Evolutionary conservation across 2,329 filamentous ascomycete genomes (phyloP).

Genomic region (Penicillium sp.): DNA sequence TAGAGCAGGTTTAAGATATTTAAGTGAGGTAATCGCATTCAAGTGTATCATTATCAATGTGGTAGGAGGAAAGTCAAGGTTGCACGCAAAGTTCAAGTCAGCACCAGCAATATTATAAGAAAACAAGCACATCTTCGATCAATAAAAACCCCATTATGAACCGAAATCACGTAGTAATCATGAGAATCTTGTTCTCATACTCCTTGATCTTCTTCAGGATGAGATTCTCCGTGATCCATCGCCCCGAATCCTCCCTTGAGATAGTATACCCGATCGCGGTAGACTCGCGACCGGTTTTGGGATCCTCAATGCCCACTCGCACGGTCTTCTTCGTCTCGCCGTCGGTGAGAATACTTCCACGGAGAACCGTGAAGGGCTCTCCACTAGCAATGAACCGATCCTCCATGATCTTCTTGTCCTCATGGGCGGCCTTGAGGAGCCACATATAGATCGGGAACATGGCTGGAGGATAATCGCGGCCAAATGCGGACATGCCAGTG

Average conservation of each 20-base stretch:
- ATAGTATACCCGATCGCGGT: constrained; percentile 38
- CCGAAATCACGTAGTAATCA: constrained; percentile 13
- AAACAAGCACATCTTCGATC: background rate
- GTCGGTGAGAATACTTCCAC: constrained; percentile 38
- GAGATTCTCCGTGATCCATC: constrained; percentile 21
- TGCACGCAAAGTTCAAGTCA: background rate
- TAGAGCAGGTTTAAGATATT: too few species aligned
- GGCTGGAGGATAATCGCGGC: constrained; percentile 34
- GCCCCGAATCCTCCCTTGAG: constrained; percentile 33
- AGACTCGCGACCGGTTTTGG: constrained; percentile 32
- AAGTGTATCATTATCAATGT: too few species aligned
- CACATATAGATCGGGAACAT: constrained; percentile 37
- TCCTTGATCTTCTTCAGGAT: constrained; percentile 8
- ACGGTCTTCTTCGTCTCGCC: constrained; percentile 25
- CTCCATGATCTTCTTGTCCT: constrained; percentile 41
- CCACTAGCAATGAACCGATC: constrained; percentile 26
- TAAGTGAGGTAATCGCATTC: too few species aligned
- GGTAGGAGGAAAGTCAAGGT: background rate
- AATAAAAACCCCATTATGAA: background rate
- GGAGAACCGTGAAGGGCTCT: constrained; percentile 29
- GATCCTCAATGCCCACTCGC: constrained; percentile 29
- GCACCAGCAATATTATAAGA: background rate
- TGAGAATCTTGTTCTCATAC: constrained; percentile 17
- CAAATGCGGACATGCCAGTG: constrained; percentile 33
- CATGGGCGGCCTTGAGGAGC: constrained; percentile 36